Percentiles rank a stretch among this genome's conserved stretches.
Evolutionary conservation across 441 rosid species (phyloP).

Genomic region (Adansonia gregorii): DNA sequence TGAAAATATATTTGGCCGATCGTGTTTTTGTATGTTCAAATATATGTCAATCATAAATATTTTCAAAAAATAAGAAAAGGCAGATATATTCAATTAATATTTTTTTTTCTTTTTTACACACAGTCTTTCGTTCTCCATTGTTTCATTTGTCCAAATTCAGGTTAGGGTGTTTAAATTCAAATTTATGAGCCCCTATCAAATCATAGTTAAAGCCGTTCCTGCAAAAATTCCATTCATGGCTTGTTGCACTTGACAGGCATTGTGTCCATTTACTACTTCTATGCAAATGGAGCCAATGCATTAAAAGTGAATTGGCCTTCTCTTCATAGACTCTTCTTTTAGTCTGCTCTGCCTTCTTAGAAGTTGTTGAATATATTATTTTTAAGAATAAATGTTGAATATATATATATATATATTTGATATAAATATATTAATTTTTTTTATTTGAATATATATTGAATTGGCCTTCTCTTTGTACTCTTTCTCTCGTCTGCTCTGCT

Average conservation of each 20-base stretch:
- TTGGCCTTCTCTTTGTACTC: conserved; percentile 6
- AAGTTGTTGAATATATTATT: too few species aligned
- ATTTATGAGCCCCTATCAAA: neutral
- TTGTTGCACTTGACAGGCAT: neutral
- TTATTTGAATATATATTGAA: neutral
- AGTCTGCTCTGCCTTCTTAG: too few species aligned
- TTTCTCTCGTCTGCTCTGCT: neutral
- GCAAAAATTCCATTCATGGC: neutral
- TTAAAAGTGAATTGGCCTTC: too few species aligned
- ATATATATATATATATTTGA: too few species aligned
- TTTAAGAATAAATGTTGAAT: too few species aligned
- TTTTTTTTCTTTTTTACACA: too few species aligned
- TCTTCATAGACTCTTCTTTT: too few species aligned
- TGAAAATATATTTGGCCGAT: too few species aligned
- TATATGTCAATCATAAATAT: too few species aligned
- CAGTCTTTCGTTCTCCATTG: neutral
- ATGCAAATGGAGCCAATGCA: neutral
- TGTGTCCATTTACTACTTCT: neutral
- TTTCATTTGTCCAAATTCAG: neutral
- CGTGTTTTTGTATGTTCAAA: too few species aligned
- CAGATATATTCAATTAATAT: too few species aligned
- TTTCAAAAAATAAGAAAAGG: too few species aligned
- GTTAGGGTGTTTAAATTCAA: neutral
- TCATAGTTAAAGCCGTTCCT: neutral
- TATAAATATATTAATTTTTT: neutral